These are phyloP conservation scores for Diddensiella santjacobensis DNA, from an alignment of 805 yeast species.

Conservation along the genomic window DNA sequence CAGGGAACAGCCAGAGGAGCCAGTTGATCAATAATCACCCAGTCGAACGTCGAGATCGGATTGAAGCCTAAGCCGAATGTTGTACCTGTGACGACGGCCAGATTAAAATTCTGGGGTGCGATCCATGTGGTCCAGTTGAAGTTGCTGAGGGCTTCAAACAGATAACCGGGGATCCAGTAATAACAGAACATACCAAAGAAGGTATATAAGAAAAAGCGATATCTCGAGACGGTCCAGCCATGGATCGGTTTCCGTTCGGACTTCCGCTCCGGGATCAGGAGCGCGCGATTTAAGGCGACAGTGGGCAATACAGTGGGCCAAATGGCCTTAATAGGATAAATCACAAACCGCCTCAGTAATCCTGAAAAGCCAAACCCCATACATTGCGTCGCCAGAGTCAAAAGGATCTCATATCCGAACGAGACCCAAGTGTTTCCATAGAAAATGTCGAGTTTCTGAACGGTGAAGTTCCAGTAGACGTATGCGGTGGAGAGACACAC, in stretches of 20 bases:
- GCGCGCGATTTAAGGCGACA: constrained; percentile 49
- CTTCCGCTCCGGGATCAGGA: constrained; percentile 29
- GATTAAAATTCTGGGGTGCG: constrained; percentile 44
- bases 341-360: constrained; percentile 51
- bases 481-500: constrained; percentile 28
- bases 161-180: constrained; percentile 59
- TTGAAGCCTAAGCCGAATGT: constrained; percentile 37
- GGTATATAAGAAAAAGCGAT: constrained; percentile 40
- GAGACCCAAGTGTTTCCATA: constrained; percentile 25
- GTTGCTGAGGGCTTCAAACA: constrained; percentile 53
- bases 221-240: constrained; percentile 51
- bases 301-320: constrained; percentile 65
- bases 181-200: constrained; percentile 43
- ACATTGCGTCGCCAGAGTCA: constrained; percentile 55
- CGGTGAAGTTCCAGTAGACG: constrained; percentile 20
- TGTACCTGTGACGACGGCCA: constrained; percentile 49
- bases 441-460: constrained; percentile 27
- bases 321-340: constrained; percentile 55
- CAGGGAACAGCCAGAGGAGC: constrained; percentile 54
- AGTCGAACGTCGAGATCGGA: constrained; percentile 42
- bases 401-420: constrained; percentile 43
- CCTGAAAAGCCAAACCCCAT: constrained; percentile 61
- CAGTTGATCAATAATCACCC: constrained; percentile 33
- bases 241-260: constrained; percentile 27
- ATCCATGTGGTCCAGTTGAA: constrained; percentile 63